Conservation (phyloP, 2,329 filamentous ascomycete genomes). For the Cordyceps militaris region DNA sequence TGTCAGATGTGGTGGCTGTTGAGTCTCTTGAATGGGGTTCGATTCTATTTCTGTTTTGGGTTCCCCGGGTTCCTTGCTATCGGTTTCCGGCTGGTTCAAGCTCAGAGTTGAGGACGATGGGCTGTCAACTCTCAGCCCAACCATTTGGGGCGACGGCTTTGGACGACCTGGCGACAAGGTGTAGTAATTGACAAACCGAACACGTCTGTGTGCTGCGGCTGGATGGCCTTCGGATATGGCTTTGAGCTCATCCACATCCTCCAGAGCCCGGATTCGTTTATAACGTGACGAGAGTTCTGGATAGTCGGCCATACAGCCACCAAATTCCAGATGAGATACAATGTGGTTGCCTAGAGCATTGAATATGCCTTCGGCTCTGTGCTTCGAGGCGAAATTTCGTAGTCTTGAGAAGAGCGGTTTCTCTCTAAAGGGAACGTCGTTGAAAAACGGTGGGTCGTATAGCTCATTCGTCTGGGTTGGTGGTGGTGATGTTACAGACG, state of each 20-base stretch:
- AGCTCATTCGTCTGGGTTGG: conserved; percentile 44
- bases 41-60: background rate
- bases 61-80: background rate
- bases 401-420: conserved; percentile 62
- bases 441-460: conserved; percentile 69
- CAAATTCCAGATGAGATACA: conserved; percentile 76
- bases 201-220: conserved; percentile 35
- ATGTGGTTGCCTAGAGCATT: conserved; percentile 67
- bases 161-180: conserved; percentile 72
- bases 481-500: conserved; percentile 10
- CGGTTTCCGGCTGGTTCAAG: background rate
- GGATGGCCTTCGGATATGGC: conserved; percentile 17
- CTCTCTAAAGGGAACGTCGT: conserved; percentile 64
- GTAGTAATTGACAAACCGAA: conserved; percentile 86
- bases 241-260: conserved; percentile 57
- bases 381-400: conserved; percentile 74
- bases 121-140: background rate
- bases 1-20: background rate
- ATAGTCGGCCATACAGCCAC: conserved; percentile 72
- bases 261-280: conserved; percentile 59
- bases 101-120: background rate
- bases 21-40: background rate
- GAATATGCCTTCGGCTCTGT: conserved; percentile 61
- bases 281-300: conserved; percentile 64
- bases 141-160: conserved; percentile 33